phyloP scores from a whole-genome alignment of 495 filamentous ascomycete genomes.

The Penicillium coffeae region DNA sequence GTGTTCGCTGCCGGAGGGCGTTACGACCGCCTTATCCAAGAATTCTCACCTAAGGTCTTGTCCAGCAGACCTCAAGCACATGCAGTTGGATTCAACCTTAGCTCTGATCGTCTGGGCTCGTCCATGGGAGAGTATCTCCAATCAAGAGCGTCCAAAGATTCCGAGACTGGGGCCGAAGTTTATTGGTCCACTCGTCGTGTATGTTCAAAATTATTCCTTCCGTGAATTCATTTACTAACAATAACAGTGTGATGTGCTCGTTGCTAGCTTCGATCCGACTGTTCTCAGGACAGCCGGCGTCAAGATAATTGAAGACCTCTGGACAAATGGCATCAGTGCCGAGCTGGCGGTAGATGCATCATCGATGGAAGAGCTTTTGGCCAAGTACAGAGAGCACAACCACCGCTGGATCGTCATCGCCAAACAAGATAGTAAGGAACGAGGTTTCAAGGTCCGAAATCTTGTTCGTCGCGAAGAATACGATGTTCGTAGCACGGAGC shows the following conservation, averaged over 20 bases:
- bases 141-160: constrained; percentile 63
- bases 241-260: constrained; percentile 76
- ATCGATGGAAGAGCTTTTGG: constrained; percentile 66
- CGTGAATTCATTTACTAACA: constrained; percentile 11
- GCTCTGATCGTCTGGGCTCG: constrained; percentile 73
- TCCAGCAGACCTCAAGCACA: constrained; percentile 48
- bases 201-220: constrained; percentile 19
- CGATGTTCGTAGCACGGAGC: constrained; percentile 70
- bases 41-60: constrained; percentile 39
- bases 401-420: constrained; percentile 85
- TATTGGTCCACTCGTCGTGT: constrained; percentile 64
- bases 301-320: constrained; percentile 73
- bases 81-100: constrained; percentile 89
- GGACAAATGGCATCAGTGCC: constrained; percentile 81
- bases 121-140: constrained; percentile 65
- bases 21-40: constrained; percentile 78
- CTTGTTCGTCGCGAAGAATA: constrained; percentile 75
- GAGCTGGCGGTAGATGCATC: constrained; percentile 80
- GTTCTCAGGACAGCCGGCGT: constrained; percentile 71
- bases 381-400: constrained; percentile 64
- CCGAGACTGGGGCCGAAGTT: constrained; percentile 42
- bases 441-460: constrained; percentile 70
- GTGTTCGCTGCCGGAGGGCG: constrained; percentile 93
- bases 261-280: constrained; percentile 77
- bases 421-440: constrained; percentile 70